Conservation (phyloP, 768 basidiomycete genomes). For the Lentinula boryana region DNA sequence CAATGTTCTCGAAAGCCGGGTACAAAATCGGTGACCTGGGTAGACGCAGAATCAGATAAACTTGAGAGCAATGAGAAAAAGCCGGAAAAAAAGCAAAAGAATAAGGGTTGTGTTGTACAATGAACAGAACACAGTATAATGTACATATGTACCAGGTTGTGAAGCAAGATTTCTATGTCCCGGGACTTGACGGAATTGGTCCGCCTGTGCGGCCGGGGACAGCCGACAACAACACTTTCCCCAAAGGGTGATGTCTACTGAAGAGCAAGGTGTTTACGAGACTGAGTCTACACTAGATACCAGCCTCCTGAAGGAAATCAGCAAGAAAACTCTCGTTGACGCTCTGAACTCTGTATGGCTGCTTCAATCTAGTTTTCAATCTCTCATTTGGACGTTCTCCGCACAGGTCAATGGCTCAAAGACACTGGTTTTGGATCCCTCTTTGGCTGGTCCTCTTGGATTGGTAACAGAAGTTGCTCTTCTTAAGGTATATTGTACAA, state of each 20-base stretch:
- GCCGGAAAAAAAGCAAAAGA: no score
- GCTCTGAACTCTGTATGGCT: slow-evolving; percentile 68
- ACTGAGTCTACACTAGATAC: slow-evolving; percentile 46
- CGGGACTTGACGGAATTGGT: no score
- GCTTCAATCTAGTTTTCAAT: background rate
- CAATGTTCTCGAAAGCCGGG: no score
- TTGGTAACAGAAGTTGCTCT: slow-evolving; percentile 92
- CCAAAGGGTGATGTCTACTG: slow-evolving; percentile 22
- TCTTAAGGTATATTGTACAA: slow-evolving; percentile 60
- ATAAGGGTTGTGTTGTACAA: no score
- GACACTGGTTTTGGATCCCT: slow-evolving; percentile 89
- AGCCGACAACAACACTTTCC: no score
- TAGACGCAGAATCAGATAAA: no score
- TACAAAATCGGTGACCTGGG: no score
- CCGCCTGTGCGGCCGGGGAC: no score
- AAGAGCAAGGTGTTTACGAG: slow-evolving; percentile 29
- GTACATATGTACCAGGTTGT: no score
- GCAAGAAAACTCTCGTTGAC: slow-evolving; percentile 75
- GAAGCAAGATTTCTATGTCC: no score
- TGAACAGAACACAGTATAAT: no score
- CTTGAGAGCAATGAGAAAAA: no score
- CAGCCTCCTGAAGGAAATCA: slow-evolving; percentile 68
- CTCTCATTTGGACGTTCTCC: slow-evolving; percentile 4
- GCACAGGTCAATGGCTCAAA: slow-evolving; percentile 85
- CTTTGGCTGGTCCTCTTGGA: slow-evolving; percentile 86